phyloP scores from a whole-genome alignment of 352 stramenopile genomes.

The Phytophthora palmivora region DNA sequence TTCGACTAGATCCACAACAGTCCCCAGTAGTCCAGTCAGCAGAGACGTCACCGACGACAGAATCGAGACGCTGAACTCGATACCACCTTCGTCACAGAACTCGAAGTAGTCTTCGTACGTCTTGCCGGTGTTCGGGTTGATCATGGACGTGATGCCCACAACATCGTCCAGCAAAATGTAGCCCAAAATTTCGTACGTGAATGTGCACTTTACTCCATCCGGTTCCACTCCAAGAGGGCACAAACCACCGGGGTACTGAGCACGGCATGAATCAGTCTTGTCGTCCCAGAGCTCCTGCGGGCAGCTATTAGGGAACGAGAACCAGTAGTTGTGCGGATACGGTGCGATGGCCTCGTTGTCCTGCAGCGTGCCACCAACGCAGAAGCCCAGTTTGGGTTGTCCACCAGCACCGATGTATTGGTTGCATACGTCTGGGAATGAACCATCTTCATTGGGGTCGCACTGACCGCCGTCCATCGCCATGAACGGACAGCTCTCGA shows the following conservation, averaged over 20 bases:
- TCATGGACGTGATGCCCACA: constrained; percentile 74
- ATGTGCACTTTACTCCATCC: constrained; percentile 66
- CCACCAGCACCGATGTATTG: constrained; percentile 59
- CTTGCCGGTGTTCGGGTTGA: constrained; percentile 50
- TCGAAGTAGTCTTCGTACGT: constrained; percentile 67
- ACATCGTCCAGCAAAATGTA: constrained; percentile 73
- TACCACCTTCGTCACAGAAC: constrained; percentile 61
- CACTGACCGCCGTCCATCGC: constrained; percentile 70
- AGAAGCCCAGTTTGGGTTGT: constrained; percentile 57
- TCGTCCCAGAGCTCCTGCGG: constrained; percentile 47
- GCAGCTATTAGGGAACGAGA: constrained; percentile 84
- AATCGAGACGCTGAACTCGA: constrained; percentile 53
- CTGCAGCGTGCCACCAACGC: constrained; percentile 51
- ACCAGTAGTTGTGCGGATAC: constrained; percentile 86
- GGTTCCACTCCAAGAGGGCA: constrained; percentile 54
- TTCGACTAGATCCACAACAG: constrained; percentile 34
- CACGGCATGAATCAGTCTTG: constrained; percentile 54
- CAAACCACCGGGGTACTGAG: constrained; percentile 48
- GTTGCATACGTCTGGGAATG: constrained; percentile 52
- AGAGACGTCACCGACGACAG: constrained; percentile 7
- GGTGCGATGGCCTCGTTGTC: constrained; percentile 61
- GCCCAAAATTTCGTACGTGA: constrained; percentile 67
- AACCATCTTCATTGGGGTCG: constrained; percentile 45
- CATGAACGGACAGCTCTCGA: constrained; percentile 64
- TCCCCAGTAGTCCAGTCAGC: constrained; percentile 12